A percentile compares a stretch with the other conserved stretches of the same genome.
Conservation (phyloP, 352 stramenopile species). For the Pythium apleroticum region DNA sequence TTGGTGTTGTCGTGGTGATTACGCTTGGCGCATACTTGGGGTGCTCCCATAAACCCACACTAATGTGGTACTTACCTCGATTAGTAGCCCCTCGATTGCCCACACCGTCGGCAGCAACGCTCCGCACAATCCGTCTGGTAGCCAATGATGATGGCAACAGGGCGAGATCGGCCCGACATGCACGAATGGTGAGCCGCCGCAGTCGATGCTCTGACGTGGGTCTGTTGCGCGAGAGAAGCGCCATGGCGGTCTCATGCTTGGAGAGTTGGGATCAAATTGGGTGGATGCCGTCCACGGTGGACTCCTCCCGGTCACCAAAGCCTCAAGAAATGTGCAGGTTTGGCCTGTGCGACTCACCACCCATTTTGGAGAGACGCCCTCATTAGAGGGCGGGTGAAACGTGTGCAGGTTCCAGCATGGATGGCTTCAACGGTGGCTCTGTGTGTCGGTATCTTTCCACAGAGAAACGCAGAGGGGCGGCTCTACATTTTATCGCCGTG, state of each 20-base stretch:
- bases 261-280: not conserved
- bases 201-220: not conserved
- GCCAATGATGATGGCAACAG: not conserved
- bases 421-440: not conserved
- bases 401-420: not conserved
- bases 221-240: not conserved
- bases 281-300: not conserved
- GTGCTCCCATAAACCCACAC: not conserved
- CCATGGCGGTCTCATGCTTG: not conserved
- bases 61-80: not conserved
- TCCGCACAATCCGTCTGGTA: not conserved
- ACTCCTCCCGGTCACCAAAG: too few species aligned
- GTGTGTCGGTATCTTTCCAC: not conserved
- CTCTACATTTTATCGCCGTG: not conserved
- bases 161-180: not conserved
- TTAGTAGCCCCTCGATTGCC: not conserved
- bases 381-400: not conserved
- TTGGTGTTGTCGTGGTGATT: not conserved
- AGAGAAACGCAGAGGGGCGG: not conserved
- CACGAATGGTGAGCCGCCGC: not conserved
- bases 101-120: not conserved
- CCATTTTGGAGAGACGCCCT: not conserved
- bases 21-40: not conserved
- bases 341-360: conserved; percentile 1
- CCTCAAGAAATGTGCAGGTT: not conserved